Evolutionary conservation across 2,329 filamentous ascomycete species (phyloP).

Genomic region (Erysiphe pulchra): DNA sequence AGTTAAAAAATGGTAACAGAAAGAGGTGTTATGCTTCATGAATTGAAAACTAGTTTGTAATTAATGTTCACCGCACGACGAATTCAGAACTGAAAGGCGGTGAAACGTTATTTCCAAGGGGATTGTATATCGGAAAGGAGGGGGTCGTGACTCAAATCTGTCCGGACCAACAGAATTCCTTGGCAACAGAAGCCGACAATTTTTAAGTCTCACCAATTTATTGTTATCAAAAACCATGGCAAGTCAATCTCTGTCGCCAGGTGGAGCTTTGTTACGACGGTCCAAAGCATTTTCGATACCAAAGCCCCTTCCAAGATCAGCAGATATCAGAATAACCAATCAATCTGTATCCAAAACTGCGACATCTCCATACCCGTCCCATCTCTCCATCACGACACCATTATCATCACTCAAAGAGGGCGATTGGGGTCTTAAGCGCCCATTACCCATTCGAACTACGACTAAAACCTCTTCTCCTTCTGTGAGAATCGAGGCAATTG

Average conservation of each 20-base stretch:
- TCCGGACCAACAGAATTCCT: no score
- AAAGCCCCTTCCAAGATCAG: slow-evolving; percentile 39
- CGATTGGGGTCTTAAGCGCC: slow-evolving; percentile 81
- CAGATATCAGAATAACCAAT: slow-evolving; percentile 21
- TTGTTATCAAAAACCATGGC: slow-evolving; percentile 6
- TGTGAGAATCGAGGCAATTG: slow-evolving; percentile 51
- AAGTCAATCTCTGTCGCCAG: slow-evolving; percentile 25
- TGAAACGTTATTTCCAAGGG: no score
- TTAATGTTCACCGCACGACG: no score
- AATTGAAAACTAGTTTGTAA: no score
- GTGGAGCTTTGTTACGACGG: slow-evolving; percentile 47
- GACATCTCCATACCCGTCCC: slow-evolving; percentile 55
- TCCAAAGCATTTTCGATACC: slow-evolving; percentile 83
- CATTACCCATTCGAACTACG: slow-evolving; percentile 53
- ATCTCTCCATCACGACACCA: slow-evolving; percentile 61
- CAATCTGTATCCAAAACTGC: slow-evolving; percentile 35
- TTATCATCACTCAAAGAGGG: slow-evolving; percentile 45
- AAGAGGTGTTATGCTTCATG: no score
- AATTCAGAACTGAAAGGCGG: no score
- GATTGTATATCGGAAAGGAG: no score
- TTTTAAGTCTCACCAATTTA: no score
- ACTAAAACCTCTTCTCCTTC: slow-evolving; percentile 46
- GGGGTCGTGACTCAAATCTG: no score
- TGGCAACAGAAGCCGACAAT: no score
- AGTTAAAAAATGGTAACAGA: no score